Evolutionary conservation across 352 stramenopile species (phyloP).

Genomic region (Pythium monospermum): DNA sequence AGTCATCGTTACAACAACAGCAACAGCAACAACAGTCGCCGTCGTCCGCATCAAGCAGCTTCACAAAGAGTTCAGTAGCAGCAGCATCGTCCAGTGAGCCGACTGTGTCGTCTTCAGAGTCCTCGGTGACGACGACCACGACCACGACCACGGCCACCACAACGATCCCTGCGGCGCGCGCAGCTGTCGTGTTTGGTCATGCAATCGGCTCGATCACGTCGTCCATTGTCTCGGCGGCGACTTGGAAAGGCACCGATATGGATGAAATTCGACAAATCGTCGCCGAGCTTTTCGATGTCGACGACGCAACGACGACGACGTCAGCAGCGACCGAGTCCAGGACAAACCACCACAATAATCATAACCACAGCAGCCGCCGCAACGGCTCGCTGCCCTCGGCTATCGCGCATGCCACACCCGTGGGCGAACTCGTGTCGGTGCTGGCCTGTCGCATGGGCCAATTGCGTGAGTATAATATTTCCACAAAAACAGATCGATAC

Average conservation of each 20-base stretch:
- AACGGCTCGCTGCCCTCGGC: slow-evolving; percentile 7
- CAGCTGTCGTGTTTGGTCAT: slow-evolving; percentile 60
- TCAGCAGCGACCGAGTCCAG: too few relatives aligned
- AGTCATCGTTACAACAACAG: too few relatives aligned
- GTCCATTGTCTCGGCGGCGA: slow-evolving; percentile 56
- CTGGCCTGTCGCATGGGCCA: slow-evolving; percentile 62
- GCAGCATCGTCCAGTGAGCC: slow-evolving; percentile 4
- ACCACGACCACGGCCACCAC: slow-evolving; percentile 6
- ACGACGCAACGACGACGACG: too few relatives aligned
- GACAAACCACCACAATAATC: too few relatives aligned
- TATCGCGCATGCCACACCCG: slow-evolving; percentile 39
- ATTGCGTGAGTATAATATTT: slow-evolving; percentile 37
- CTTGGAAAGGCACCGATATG: slow-evolving; percentile 68
- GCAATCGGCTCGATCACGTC: slow-evolving; percentile 62
- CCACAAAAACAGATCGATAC: neutral
- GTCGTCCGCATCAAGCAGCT: neutral
- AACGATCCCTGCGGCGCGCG: slow-evolving; percentile 67
- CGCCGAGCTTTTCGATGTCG: slow-evolving; percentile 44
- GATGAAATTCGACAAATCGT: slow-evolving; percentile 58
- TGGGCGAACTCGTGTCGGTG: slow-evolving; percentile 67
- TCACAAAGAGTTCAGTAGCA: neutral
- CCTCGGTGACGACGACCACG: neutral
- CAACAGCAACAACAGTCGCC: neutral
- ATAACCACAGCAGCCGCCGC: neutral
- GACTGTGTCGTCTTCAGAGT: neutral